Percentiles rank a stretch among this genome's conserved stretches.
phyloP scores from a whole-genome alignment of 176 grass and related monocot genomes.

The Avena insularis region DNA sequence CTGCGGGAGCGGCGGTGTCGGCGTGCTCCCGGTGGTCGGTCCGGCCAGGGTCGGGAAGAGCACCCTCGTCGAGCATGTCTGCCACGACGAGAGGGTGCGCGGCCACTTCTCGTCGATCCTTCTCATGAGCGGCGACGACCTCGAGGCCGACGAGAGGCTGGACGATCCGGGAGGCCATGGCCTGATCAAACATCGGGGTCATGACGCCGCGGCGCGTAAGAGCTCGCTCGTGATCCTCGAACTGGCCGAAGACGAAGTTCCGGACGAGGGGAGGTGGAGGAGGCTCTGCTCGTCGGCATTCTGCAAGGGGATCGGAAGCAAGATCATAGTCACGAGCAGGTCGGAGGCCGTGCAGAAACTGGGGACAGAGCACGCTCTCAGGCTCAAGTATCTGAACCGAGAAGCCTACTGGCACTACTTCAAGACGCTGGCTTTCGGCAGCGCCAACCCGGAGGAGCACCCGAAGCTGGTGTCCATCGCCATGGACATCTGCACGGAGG shows the following conservation, averaged over 20 bases:
- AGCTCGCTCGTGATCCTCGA: slow-evolving; percentile 36
- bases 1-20: background rate
- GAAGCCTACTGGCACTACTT: slow-evolving; percentile 55
- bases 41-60: slow-evolving; percentile 45
- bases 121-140: background rate
- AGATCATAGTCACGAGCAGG: slow-evolving; percentile 35
- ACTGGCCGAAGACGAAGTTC: background rate
- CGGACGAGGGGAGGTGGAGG: slow-evolving; percentile 27
- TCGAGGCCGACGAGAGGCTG: background rate
- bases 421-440: slow-evolving; percentile 42
- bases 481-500: slow-evolving; percentile 37
- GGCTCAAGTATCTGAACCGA: background rate
- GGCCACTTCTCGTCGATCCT: slow-evolving; percentile 20
- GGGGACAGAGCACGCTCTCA: background rate
- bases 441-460: slow-evolving; percentile 24
- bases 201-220: background rate
- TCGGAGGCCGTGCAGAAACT: background rate
- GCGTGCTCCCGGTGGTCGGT: slow-evolving; percentile 36
- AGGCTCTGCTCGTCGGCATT: background rate
- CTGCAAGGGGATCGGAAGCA: slow-evolving; percentile 26
- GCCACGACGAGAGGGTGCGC: slow-evolving; percentile 46
- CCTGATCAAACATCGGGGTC: background rate
- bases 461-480: slow-evolving; percentile 34
- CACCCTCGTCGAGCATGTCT: slow-evolving; percentile 49
- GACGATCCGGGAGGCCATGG: background rate